Evolutionary conservation across 2,329 filamentous ascomycete species (phyloP), one percentile per base, ranked within the genome.

Genomic region (Mycosphaerella sp.): DNA sequence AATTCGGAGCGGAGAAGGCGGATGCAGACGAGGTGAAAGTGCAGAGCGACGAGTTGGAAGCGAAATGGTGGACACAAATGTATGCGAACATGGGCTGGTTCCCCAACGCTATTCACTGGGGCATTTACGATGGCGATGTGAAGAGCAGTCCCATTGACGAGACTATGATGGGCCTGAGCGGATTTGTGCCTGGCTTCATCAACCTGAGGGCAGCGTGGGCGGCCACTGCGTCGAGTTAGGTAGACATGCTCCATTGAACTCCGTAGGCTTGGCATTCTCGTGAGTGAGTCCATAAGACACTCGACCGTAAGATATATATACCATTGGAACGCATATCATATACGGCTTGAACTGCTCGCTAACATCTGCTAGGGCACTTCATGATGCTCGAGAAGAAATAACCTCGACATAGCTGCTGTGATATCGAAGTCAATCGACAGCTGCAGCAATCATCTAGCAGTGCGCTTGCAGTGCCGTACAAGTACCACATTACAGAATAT

Each of bases 61-160:
- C 62, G 58, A 68, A 64, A 54, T 89, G 80, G 80, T 83, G 79
- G 75, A 81, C 78, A 64, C 79, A 84, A 64, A 71, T 91, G 47
- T 74, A 82, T 16, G 78, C 83, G 37, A 89, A 89, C 70, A 65
- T 81, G 55, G 82, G 85, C 28, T 95, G 87, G 82, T 81, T 86
- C 50, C 89, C 90, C 28, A 74, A 95, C 66, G 91, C 87, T 55
- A 64, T 91, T 50, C 89, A 96, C 72, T 95, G 87, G 85, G 85
- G 87, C 62, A 68, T 84, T 36, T 81, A 86, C 54, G 73, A 87
- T 55, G 45, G 45, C 37, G 42, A 28, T 34, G 73, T 79, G 50
- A 87, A 86, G 0, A 66, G 82, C 6, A 59, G 56, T 37, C 59
- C 61, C 8, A 68, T 87, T 49, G 76, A 77, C 32, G 79, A 84